Conservation (phyloP, 2,329 filamentous ascomycete genomes). For the Phyllosticta capitalensis region DNA sequence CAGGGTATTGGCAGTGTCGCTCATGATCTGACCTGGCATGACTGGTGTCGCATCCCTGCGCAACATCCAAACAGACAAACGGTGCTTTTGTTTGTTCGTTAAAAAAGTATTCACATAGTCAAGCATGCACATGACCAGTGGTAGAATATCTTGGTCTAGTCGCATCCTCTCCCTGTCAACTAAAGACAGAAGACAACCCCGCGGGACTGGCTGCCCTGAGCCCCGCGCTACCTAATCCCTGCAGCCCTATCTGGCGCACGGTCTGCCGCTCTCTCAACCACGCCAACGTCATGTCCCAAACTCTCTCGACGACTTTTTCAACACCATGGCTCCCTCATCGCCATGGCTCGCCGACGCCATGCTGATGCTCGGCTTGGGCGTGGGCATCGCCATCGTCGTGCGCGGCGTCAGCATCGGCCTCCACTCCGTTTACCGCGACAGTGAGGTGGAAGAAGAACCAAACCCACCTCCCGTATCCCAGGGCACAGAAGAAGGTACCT, state of each 20-base stretch:
- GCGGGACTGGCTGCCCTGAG: no score
- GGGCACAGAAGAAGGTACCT: conserved; percentile 61
- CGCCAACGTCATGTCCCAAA: no score
- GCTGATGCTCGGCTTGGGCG: conserved; percentile 38
- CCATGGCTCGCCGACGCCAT: conserved; percentile 32
- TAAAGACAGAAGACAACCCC: no score
- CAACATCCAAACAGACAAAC: no score
- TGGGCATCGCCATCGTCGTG: conserved; percentile 51
- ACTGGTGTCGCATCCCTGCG: not conserved
- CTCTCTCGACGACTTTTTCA: not conserved
- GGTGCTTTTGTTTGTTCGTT: no score
- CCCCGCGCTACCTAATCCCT: no score
- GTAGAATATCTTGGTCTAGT: no score
- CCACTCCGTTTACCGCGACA: conserved; percentile 50
- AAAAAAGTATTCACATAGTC: no score
- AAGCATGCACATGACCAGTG: no score
- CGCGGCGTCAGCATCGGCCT: conserved; percentile 51
- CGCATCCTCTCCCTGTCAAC: no score
- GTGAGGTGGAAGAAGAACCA: conserved; percentile 57
- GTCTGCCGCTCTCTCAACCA: no score
- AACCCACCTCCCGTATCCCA: conserved; percentile 44
- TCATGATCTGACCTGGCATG: not conserved
- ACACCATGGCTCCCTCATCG: not conserved
- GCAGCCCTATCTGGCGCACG: no score
- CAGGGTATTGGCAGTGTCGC: not conserved